phyloP scores from a whole-genome alignment of 148 eudicot species.

The Rhododendron mucronatum region DNA sequence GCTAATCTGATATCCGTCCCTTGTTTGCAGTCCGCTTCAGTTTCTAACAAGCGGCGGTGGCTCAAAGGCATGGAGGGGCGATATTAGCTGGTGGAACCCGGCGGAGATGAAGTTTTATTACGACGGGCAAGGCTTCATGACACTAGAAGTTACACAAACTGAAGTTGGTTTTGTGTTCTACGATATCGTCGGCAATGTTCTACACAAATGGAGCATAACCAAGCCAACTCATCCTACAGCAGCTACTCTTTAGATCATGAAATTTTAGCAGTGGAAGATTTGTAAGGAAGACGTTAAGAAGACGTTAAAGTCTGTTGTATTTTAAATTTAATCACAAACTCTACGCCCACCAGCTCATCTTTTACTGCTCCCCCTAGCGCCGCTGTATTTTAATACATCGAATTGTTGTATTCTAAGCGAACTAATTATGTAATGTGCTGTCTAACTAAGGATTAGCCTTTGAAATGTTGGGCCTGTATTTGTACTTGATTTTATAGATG shows the following conservation, averaged over 20 bases:
- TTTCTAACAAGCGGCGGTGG: conserved; percentile 88
- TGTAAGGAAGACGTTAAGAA: no score
- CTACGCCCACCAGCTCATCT: no score
- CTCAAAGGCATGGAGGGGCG: conserved; percentile 88
- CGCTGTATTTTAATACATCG: no score
- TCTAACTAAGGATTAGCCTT: not conserved
- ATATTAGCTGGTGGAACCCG: conserved; percentile 27
- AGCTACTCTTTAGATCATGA: not conserved
- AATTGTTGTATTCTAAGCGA: no score
- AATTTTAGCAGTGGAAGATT: not conserved
- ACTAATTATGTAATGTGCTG: not conserved
- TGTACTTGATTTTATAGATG: no score
- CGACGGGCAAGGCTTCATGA: conserved; percentile 93
- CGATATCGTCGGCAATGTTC: conserved; percentile 48
- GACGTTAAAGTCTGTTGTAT: no score
- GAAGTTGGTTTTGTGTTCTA: conserved; percentile 39
- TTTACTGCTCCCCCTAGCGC: no score
- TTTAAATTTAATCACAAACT: no score
- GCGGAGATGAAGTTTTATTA: conserved; percentile 54
- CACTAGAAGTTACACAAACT: conserved; percentile 36
- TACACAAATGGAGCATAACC: conserved; percentile 54
- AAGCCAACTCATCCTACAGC: conserved; percentile 16
- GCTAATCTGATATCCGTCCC: not conserved
- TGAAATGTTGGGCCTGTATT: not conserved
- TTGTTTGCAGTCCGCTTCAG: conserved; percentile 49